Conservation (phyloP, 2,329 filamentous ascomycete genomes). For the Fusarium sp. region DNA sequence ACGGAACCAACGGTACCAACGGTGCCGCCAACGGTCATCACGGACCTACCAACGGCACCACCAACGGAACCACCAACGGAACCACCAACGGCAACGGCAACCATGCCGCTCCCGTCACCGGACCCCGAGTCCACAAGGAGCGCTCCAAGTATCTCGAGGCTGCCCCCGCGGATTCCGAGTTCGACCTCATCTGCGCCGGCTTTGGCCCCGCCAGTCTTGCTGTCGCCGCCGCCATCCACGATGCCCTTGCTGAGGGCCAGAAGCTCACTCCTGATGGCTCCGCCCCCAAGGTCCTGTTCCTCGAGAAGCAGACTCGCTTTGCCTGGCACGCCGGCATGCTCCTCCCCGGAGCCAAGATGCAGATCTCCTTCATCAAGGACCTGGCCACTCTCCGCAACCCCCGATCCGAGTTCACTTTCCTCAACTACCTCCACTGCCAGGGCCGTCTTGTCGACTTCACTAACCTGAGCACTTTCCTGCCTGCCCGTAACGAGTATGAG, state of each 20-base stretch:
- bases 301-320: slow-evolving; percentile 87
- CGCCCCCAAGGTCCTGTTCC: slow-evolving; percentile 81
- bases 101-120: slow-evolving; percentile 32
- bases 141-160: slow-evolving; percentile 39
- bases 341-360: slow-evolving; percentile 92
- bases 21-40: slow-evolving; percentile 16
- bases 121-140: slow-evolving; percentile 41
- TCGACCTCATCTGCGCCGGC: slow-evolving; percentile 90
- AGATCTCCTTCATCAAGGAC: slow-evolving; percentile 98
- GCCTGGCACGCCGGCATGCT: slow-evolving; percentile 98
- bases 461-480: slow-evolving; percentile 90
- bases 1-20: slow-evolving; percentile 37
- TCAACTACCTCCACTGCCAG: slow-evolving; percentile 91
- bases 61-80: slow-evolving; percentile 30
- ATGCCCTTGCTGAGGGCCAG: slow-evolving; percentile 70
- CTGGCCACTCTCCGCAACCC: slow-evolving; percentile 90
- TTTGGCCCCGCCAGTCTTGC: slow-evolving; percentile 93
- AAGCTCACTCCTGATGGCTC: slow-evolving; percentile 55
- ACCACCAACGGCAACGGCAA: slow-evolving; percentile 37
- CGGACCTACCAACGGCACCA: slow-evolving; percentile 28
- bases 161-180: slow-evolving; percentile 67
- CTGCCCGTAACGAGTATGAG: slow-evolving; percentile 88
- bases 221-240: slow-evolving; percentile 89
- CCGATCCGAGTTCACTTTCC: slow-evolving; percentile 90
- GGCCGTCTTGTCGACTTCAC: slow-evolving; percentile 88